Evolutionary conservation across 1,139 yeast genomes (phyloP), one percentile per base, ranked within the genome.

Genomic region (Debaryomyces udenii): DNA sequence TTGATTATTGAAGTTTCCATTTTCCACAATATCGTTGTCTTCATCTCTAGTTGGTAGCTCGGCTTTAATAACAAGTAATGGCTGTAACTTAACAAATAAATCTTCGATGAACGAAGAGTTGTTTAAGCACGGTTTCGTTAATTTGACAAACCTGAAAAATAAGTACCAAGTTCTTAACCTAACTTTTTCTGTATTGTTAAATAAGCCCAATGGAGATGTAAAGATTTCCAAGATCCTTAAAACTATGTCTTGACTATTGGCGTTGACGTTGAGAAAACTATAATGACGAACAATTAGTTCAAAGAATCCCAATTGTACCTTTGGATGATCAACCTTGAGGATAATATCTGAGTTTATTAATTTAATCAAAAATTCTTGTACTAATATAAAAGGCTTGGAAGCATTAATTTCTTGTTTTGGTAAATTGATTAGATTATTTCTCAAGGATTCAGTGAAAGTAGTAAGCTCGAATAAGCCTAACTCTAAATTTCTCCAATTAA

Each of bases 111-210:
- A 62, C 6, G 55, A 46, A 37, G 57, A 64, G 33, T 57, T 50
- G 31, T 42, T 66, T 41, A 78, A 67, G 14, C 53, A 52, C 23
- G 91, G 89, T 56, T 83, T 86, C 2, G 93, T 83, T 36, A 84
- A 67, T 58, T 86, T 89, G 51, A 91, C 75, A 55, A 90, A 87
- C 57, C 96, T 78, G 56, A 84, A 84, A 52, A 93, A 87, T 48
- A 91, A 69, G 60, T 89, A 93, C 96, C 99, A 93, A 38, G 94
- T 76, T 61, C 98, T 81, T 44, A 82, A 74, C 53, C 91, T 81
- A 9, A 91, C 96, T 48, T 81, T 83, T 44, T 79, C 84, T 48
- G 76, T 73, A 3, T 75, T 70, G 62, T 85, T 88, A 59, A 88
- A 90, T 46, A 93, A 78, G 10, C 97, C 98, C 51, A 83, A 73